Conservation (phyloP, 495 filamentous ascomycete species). For the Lophium mytilinum region DNA sequence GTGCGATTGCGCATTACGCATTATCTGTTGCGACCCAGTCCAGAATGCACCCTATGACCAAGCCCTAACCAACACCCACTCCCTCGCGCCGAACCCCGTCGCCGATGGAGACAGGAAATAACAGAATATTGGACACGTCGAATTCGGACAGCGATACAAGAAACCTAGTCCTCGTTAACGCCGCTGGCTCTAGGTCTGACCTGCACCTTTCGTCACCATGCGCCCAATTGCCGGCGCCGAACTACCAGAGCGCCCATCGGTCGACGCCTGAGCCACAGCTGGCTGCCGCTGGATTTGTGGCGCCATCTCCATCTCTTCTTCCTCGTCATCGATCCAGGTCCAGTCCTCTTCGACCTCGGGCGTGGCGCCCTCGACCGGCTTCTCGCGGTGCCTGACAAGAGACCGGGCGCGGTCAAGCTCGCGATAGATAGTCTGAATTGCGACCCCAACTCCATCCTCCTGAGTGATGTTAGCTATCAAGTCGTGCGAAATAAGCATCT, state of each 20-base stretch:
- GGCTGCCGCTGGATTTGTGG: constrained; percentile 5
- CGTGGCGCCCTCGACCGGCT: constrained; percentile 34
- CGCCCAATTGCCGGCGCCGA: constrained; percentile 14
- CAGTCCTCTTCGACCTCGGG: constrained; percentile 44
- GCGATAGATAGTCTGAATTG: constrained; percentile 88
- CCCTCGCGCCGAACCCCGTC: no score
- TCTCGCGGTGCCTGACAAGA: constrained; percentile 57
- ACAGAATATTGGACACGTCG: no score
- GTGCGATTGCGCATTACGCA: no score
- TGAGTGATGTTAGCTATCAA: constrained; percentile 28
- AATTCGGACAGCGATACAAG: no score
- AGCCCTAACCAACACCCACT: no score
- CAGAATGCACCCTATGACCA: no score
- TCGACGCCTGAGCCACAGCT: background rate
- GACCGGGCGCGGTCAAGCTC: constrained; percentile 94
- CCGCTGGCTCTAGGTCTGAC: background rate
- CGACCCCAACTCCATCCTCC: constrained; percentile 83
- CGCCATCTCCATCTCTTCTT: constrained; percentile 4
- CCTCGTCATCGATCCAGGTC: constrained; percentile 19
- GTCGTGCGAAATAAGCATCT: background rate
- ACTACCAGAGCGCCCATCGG: background rate
- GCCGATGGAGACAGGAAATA: no score
- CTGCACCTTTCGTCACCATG: constrained; percentile 20
- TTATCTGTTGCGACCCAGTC: no score
- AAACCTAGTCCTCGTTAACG: no score